These are phyloP conservation scores for Rhinocladiella mackenziei DNA, from an alignment of 2,329 filamentous ascomycete species.

Conservation along the genomic window DNA sequence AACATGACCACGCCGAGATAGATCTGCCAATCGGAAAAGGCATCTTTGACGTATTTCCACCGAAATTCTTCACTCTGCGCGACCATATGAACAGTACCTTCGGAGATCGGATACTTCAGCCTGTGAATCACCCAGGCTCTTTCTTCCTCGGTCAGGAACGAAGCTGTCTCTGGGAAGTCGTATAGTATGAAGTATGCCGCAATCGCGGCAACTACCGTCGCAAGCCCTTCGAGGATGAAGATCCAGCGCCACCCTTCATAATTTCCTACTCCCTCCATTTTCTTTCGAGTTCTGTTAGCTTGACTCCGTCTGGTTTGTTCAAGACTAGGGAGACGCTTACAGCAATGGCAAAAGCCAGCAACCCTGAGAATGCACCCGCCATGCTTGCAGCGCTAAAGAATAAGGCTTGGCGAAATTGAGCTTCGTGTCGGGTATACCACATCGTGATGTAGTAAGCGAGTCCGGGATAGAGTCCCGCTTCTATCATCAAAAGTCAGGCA, in stretches of 20 bases:
- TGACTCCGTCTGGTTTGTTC: too few relatives aligned
- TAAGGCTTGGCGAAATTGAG: constrained; percentile 43
- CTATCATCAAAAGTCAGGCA: too few relatives aligned
- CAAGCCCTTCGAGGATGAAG: constrained; percentile 54
- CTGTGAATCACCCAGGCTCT: too few relatives aligned
- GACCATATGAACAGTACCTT: too few relatives aligned
- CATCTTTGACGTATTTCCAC: too few relatives aligned
- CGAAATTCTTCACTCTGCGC: too few relatives aligned
- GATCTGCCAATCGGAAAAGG: too few relatives aligned
- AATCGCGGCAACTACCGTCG: constrained; percentile 41
- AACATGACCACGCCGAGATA: too few relatives aligned
- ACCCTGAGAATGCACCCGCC: constrained; percentile 50
- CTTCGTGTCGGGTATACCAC: constrained; percentile 45
- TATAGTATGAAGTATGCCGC: constrained; percentile 16
- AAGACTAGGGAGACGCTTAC: too few relatives aligned
- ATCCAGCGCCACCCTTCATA: constrained; percentile 49
- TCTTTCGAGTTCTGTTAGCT: too few relatives aligned
- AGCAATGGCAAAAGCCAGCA: constrained; percentile 51
- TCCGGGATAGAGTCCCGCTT: constrained; percentile 42
- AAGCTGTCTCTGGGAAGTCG: constrained; percentile 18
- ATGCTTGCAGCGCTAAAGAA: constrained; percentile 48
- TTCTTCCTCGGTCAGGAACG: constrained; percentile 38
- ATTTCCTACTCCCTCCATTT: constrained; percentile 49
- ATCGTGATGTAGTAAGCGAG: constrained; percentile 44
- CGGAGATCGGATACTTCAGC: too few relatives aligned